Conservation (phyloP, 345 rosid genomes). For the thale cress (Arabidopsis thaliana) region DNA sequence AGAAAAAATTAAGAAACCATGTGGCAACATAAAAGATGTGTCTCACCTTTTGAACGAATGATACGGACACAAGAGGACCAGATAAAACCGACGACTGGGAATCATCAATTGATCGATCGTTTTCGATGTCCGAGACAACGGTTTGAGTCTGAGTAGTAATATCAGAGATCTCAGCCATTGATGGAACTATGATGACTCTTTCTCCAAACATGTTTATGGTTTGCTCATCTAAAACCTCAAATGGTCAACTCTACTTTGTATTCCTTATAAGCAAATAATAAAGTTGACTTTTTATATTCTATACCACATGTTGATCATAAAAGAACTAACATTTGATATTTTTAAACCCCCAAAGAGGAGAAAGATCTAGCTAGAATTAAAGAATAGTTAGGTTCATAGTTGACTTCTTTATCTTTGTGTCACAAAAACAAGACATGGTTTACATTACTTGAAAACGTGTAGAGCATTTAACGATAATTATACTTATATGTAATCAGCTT, state of each 20-base stretch:
- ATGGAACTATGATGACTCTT: slow-evolving; percentile 11
- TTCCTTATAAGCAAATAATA: slow-evolving; percentile 7
- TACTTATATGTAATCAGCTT: background rate
- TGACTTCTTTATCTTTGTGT: background rate
- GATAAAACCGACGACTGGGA: background rate
- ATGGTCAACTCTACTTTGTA: slow-evolving; percentile 33
- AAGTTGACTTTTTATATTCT: slow-evolving; percentile 14
- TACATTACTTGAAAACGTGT: too few relatives aligned
- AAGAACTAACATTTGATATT: too few relatives aligned
- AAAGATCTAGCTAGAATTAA: too few relatives aligned
- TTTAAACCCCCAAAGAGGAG: too few relatives aligned
- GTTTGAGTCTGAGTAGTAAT: slow-evolving; percentile 17
- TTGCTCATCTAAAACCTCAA: slow-evolving; percentile 9
- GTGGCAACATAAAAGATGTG: background rate
- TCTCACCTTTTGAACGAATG: slow-evolving; percentile 35
- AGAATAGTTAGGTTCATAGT: background rate
- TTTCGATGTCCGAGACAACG: slow-evolving; percentile 19
- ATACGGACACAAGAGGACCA: slow-evolving; percentile 18
- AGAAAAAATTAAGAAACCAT: background rate
- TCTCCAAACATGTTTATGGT: slow-evolving; percentile 17
- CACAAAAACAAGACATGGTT: background rate
- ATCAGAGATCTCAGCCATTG: slow-evolving; percentile 38
- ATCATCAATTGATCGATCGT: slow-evolving; percentile 13
- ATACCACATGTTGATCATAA: slow-evolving; percentile 17
- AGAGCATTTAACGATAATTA: too few relatives aligned